phyloP scores from a whole-genome alignment of 768 basidiomycete genomes.

The Rhizopogon vesiculosus region DNA sequence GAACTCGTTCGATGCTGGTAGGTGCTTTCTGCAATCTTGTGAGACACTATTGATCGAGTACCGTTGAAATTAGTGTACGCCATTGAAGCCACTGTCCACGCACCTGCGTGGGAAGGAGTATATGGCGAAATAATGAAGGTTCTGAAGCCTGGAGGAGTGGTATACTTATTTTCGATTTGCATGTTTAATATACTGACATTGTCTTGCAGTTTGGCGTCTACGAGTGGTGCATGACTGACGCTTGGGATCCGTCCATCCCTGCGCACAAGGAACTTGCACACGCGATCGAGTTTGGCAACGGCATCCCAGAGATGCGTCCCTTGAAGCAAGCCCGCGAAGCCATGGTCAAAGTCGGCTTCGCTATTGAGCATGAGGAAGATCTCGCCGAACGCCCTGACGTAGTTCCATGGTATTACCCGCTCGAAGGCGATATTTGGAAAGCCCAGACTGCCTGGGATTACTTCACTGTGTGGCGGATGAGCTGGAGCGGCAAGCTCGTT shows the following conservation, averaged over 20 bases:
- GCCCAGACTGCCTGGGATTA: conserved; percentile 94
- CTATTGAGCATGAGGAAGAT: conserved; percentile 89
- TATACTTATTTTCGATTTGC: conserved; percentile 36
- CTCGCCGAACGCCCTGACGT: conserved; percentile 78
- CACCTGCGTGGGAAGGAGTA: conserved; percentile 93
- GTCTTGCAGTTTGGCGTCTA: conserved; percentile 84
- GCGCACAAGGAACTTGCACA: conserved; percentile 89
- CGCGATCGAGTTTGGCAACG: conserved; percentile 90
- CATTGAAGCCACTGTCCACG: conserved; percentile 97
- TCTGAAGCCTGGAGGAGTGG: conserved; percentile 92
- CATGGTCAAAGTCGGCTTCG: conserved; percentile 78
- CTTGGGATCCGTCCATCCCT: conserved; percentile 82
- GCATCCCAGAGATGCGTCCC: conserved; percentile 96
- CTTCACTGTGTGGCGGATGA: conserved; percentile 86
- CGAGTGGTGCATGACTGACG: conserved; percentile 99
- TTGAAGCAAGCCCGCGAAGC: conserved; percentile 68
- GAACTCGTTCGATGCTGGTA: conserved; percentile 91
- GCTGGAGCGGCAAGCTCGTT: conserved; percentile 78
- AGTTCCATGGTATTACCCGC: conserved; percentile 93
- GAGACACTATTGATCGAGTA: not conserved
- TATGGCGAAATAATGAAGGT: conserved; percentile 92
- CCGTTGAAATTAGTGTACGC: conserved; percentile 67
- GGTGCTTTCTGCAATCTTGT: conserved; percentile 17
- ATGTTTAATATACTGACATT: not conserved
- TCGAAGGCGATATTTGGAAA: conserved; percentile 90